These are phyloP conservation scores for Wickerhamia fluorescens DNA, from an alignment of 805 yeast species.

Conservation along the genomic window DNA sequence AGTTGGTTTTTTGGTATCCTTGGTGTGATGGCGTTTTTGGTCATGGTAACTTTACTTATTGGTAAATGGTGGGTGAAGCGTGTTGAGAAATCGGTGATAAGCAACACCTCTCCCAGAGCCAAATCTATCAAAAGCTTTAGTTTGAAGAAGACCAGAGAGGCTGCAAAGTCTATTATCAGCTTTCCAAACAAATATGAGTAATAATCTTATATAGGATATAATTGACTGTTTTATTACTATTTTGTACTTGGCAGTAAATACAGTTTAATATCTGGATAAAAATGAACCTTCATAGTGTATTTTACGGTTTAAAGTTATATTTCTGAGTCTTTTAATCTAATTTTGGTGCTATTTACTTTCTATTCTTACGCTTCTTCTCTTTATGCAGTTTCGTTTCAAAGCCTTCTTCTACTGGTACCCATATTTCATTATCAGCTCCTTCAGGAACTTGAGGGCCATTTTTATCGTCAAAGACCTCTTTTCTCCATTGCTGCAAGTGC, in stretches of 20 bases:
- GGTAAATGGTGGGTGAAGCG: conserved; percentile 16
- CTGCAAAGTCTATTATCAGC: conserved; percentile 34
- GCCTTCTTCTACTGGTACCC: conserved; percentile 26
- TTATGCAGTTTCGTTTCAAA: conserved; percentile 4
- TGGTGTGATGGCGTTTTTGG: conserved; percentile 17
- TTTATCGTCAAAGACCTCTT: conserved; percentile 63
- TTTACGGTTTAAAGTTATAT: conserved; percentile 1
- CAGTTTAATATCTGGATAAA: conserved; percentile 1
- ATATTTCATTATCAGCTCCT: conserved; percentile 27
- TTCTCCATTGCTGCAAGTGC: conserved; percentile 84
- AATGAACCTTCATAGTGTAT: not conserved
- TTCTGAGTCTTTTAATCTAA: not conserved
- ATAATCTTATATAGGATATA: conserved; percentile 1
- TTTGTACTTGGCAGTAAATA: no score
- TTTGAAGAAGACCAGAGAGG: conserved; percentile 18
- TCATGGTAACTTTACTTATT: conserved; percentile 17
- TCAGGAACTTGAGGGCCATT: conserved; percentile 38
- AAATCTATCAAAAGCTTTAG: conserved; percentile 19
- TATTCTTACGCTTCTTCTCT: conserved; percentile 5
- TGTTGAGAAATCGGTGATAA: conserved; percentile 5
- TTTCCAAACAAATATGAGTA: conserved; percentile 31
- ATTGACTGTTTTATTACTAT: no score
- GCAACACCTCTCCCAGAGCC: no score
- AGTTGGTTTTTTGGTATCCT: conserved; percentile 17
- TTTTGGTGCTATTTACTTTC: conserved; percentile 1